phyloP scores from a whole-genome alignment of 768 basidiomycete species.

The Russula earlei region DNA sequence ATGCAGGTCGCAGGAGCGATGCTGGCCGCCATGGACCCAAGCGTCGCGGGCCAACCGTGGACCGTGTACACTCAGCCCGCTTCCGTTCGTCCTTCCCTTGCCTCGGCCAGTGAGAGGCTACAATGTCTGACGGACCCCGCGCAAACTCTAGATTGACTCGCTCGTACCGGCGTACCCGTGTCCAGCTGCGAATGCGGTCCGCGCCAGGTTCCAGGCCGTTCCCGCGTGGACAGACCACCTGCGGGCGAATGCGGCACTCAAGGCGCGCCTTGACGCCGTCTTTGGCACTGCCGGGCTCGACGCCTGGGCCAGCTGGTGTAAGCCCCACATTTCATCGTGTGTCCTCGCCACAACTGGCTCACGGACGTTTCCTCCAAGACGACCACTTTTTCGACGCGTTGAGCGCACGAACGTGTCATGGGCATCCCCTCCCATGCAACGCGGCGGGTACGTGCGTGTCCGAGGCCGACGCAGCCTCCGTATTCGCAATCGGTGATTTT shows the following conservation, averaged over 20 bases:
- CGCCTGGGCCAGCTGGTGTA: slow-evolving; percentile 41
- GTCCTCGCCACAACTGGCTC: too few relatives aligned
- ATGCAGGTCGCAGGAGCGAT: slow-evolving; percentile 39
- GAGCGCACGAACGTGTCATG: slow-evolving; percentile 38
- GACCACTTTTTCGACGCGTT: slow-evolving; percentile 48
- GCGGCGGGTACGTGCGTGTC: slow-evolving; percentile 32
- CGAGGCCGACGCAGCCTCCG: slow-evolving; percentile 29
- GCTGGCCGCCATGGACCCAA: slow-evolving; percentile 37
- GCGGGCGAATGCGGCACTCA: slow-evolving; percentile 28
- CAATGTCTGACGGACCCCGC: too few relatives aligned
- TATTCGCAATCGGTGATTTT: slow-evolving; percentile 32
- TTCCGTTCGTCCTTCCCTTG: slow-evolving; percentile 25
- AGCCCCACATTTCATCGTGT: too few relatives aligned
- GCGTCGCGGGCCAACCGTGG: slow-evolving; percentile 27
- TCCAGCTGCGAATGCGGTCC: slow-evolving; percentile 32
- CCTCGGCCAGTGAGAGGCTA: too few relatives aligned
- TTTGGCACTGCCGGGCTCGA: slow-evolving; percentile 34
- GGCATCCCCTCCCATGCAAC: slow-evolving; percentile 37
- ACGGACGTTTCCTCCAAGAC: slow-evolving; percentile 24
- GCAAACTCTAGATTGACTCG: slow-evolving; percentile 35
- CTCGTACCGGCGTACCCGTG: slow-evolving; percentile 38
- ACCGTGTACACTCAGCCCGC: slow-evolving; percentile 35
- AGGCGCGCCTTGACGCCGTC: slow-evolving; percentile 30
- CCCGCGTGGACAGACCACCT: slow-evolving; percentile 41
- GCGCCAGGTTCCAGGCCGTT: slow-evolving; percentile 34